Evolutionary conservation across 192 early-diverging fungal genomes (phyloP).

Genomic region (Dimargaris verticillata): DNA sequence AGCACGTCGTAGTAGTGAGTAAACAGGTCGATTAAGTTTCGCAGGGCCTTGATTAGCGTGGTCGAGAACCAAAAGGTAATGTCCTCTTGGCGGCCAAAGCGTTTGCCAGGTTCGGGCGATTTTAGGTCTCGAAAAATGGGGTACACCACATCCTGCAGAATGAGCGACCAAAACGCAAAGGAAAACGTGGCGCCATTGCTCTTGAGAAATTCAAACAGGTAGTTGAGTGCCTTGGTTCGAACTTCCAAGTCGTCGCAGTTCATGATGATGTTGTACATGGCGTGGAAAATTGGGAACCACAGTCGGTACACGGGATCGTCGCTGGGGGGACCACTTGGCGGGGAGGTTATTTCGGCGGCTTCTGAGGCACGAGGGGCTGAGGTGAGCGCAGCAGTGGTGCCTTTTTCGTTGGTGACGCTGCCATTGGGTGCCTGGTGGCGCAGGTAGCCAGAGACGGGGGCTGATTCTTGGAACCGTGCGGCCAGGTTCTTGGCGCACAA

Average conservation of each 20-base stretch:
- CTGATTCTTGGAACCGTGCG: background rate
- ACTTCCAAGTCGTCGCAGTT: slow-evolving; percentile 82
- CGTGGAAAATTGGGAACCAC: slow-evolving; percentile 82
- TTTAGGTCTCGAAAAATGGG: slow-evolving; percentile 79
- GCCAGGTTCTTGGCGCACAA: slow-evolving; percentile 12
- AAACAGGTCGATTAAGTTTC: slow-evolving; percentile 75
- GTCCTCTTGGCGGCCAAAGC: slow-evolving; percentile 68
- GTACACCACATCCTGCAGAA: slow-evolving; percentile 72
- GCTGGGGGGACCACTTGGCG: slow-evolving; percentile 19
- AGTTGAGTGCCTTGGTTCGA: slow-evolving; percentile 62
- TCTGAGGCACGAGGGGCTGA: no score
- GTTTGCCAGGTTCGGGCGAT: slow-evolving; percentile 19
- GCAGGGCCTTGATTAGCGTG: slow-evolving; percentile 81
- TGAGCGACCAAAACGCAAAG: slow-evolving; percentile 60
- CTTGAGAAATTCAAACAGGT: slow-evolving; percentile 74
- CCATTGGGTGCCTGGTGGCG: background rate
- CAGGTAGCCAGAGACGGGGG: background rate
- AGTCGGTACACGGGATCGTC: slow-evolving; percentile 46
- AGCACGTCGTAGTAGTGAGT: slow-evolving; percentile 58
- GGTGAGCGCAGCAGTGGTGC: background rate
- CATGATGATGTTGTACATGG: slow-evolving; percentile 80
- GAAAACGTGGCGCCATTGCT: slow-evolving; percentile 57
- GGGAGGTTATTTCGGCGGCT: background rate
- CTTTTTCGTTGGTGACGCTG: background rate
- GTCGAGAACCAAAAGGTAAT: slow-evolving; percentile 86